phyloP scores from a whole-genome alignment of 176 grass and related monocot species.

The Raddia distichophylla region DNA sequence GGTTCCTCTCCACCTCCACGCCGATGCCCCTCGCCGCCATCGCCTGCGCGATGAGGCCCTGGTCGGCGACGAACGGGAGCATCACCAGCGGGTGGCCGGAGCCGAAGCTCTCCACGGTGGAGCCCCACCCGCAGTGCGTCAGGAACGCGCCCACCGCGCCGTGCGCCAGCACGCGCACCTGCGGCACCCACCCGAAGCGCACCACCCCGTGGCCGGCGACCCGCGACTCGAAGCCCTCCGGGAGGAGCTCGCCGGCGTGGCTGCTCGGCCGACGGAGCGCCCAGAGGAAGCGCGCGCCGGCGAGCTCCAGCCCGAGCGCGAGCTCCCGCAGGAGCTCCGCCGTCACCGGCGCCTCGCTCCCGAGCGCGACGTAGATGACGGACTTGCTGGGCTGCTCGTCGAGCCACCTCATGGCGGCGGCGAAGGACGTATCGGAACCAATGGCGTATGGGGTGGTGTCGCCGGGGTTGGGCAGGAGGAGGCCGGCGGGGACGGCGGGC shows the following conservation, averaged over 20 bases:
- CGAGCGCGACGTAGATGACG: constrained; percentile 49
- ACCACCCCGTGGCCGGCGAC: constrained; percentile 19
- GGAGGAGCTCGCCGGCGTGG: neutral
- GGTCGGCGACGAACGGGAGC: constrained; percentile 40
- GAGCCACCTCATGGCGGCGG: constrained; percentile 28
- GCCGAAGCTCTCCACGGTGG: constrained; percentile 22
- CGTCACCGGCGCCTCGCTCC: constrained; percentile 45
- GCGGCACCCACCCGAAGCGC: too few relatives aligned
- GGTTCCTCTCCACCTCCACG: constrained; percentile 29
- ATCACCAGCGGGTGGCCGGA: constrained; percentile 52
- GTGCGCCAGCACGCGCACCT: too few relatives aligned
- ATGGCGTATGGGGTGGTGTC: too few relatives aligned
- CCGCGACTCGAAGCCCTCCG: constrained; percentile 34
- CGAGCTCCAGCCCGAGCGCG: constrained; percentile 37
- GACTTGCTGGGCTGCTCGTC: constrained; percentile 11
- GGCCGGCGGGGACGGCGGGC: constrained; percentile 33
- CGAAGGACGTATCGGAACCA: neutral
- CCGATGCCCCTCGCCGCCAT: constrained; percentile 32
- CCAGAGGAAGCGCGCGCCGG: constrained; percentile 49
- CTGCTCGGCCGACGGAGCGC: constrained; percentile 25
- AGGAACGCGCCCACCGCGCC: too few relatives aligned
- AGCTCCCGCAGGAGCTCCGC: constrained; percentile 24
- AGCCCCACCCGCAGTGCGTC: too few relatives aligned
- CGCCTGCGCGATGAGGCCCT: constrained; percentile 30
- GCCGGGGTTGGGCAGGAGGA: constrained; percentile 13